Base-by-base conservation (phyloP, 163 green algal species). In the Chlamydomonas reinhardtii region DNA sequence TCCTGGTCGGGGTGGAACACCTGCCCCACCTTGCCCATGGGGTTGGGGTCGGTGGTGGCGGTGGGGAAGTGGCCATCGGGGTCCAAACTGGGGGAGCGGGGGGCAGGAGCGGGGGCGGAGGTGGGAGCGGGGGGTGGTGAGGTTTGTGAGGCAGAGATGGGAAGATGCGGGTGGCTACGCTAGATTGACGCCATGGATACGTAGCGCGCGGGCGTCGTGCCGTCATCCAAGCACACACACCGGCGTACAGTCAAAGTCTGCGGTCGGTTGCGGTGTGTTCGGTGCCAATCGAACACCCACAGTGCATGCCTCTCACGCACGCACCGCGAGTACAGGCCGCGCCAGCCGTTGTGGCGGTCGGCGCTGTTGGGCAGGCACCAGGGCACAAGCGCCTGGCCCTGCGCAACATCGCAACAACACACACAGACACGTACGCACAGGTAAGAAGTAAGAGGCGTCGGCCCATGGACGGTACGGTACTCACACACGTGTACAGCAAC, bases 21-120 rank as follows among this genome's bases (percentile, higher is more conserved):
- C 95, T 99, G 97, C 19, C 97, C 97, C 66, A 99, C 96, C 92
- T 99, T 99, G 93, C 97, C 97, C 97, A 99, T 99, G 84, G 97
- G 97, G 92, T 99, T 96, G 8, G 97, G 97, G 92, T 99, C 97
- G 31, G 97, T 99, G 78, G 96, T 98, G 87, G 94, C 97, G 71
- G 97, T 99, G 86, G 97, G 97, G 95, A 99, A 99, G 93, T 99
- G 98, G 22, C 97, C 97, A 20, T 89, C 74, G 61, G 89, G 96
- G 93, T 99, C 97, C 69, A 99, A 91, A 20, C 97, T 86, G 69
- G 4, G 54, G 17, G 25, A 32, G 69, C 19, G 35, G 3, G 35
- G 34, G 35, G 0, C 0, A 22, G 35, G 5, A 19, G 34, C 8
- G 69, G 69, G 29, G n/a, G 27, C 6, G 2, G 25, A 19, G 62